Evolutionary conservation across 2,329 filamentous ascomycete genomes (phyloP), one percentile per base, ranked within the genome.

Genomic region (Aspergillus carbonarius): DNA sequence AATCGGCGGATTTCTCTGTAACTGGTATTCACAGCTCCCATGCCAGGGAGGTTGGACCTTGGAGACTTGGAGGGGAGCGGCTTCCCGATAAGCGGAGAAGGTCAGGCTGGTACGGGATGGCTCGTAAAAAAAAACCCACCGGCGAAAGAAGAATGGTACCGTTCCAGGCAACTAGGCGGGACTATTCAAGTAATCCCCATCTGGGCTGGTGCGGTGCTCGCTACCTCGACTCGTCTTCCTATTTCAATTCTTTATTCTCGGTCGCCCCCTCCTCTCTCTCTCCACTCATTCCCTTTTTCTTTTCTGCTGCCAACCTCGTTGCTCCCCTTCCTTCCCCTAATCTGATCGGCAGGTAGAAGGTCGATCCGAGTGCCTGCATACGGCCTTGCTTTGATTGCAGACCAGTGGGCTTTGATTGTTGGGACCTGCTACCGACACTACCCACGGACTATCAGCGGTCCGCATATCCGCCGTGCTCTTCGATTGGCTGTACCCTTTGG

Each of bases 221-320:
- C 46, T 49, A 49, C 34, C 15, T 30, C 15, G 20, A 25, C 34
- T 51, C 18, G 37, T 20, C 32, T 55, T 55, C 53, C 44, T 39
- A 34, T 34, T 57, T 52, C 18, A 55, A 55, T 52, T 57, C 42
- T 60, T 59, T 54, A 54, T 54, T 42, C 37, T 54, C 37, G 51
- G 37, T 42, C 40, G 51, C 37, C 27, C 37, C 51, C 35, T 51
- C 37, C 47, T 44, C 50, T 57, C 55, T 55, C 46, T 49, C 44
- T 50, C 27, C 34, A 55, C 27, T 18, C 44, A 18, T 17, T 51
- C 40, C 51, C 44, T 44, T 53, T 34, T 13, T 17, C 37, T 54
- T 30, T 12, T 34, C 17, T 17, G 30, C 30, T 32, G 30, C 30
- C 30, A 32, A 32, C 30, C 47, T 27, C 17, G 35, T 25, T 40